Evolutionary conservation across 75 land plant genomes (phyloP).

Genomic region (Picea glauca): DNA sequence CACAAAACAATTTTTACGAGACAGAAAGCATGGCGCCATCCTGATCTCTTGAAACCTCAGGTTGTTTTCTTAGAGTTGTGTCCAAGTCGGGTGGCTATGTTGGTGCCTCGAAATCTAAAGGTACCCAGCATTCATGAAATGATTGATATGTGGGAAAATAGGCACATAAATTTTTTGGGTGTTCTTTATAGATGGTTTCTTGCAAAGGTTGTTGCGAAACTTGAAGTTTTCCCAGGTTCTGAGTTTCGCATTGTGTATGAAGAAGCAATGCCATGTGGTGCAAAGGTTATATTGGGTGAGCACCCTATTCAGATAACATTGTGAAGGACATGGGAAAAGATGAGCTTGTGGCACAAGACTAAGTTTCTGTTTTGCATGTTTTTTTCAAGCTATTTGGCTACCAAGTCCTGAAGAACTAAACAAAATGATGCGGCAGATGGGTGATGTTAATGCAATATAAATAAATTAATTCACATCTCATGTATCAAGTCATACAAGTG

Average conservation of each 20-base stretch:
- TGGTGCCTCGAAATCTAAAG: background rate
- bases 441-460: too few relatives aligned
- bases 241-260: conserved; percentile 92
- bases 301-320: conserved; percentile 82
- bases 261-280: conserved; percentile 73
- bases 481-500: too few relatives aligned
- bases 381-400: too few relatives aligned
- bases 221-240: conserved; percentile 83
- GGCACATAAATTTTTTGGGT: conserved; percentile 59
- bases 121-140: conserved; percentile 75
- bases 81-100: too few relatives aligned
- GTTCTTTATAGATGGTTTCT: conserved; percentile 87
- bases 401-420: too few relatives aligned
- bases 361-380: conserved; percentile 54
- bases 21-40: too few relatives aligned
- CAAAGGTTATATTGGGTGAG: conserved; percentile 81
- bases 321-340: conserved; percentile 82
- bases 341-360: background rate
- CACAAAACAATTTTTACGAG: too few relatives aligned
- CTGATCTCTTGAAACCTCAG: too few relatives aligned
- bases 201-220: conserved; percentile 82
- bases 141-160: conserved; percentile 77
- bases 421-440: too few relatives aligned
- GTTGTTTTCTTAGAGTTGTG: too few relatives aligned
- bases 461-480: too few relatives aligned